Evolutionary conservation across 108 stramenopile genomes (phyloP), one percentile per base, ranked within the genome.

Genomic region (Skeletonema potamos): DNA sequence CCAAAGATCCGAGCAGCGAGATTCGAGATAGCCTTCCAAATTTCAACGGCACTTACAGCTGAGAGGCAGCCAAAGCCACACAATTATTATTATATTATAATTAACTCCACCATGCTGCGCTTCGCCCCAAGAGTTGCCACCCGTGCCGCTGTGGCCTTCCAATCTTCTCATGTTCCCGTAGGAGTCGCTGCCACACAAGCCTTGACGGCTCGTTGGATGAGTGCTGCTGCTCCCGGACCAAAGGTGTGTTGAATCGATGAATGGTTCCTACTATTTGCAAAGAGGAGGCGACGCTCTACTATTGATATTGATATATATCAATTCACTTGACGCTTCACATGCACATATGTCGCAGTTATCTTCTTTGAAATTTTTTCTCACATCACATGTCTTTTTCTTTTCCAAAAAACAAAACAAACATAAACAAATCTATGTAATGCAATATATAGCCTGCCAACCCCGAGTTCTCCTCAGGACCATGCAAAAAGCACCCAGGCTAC

Each of bases 401-500:
- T 51, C 60, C 2, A 26, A 9, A 61, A 13, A 9, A 15, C 24
- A 17, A 48, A 63, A 30, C 54, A 11, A 32, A 37, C 27, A 39
- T n/a, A n/a, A n/a, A n/a, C n/a, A n/a, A n/a, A 55, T 39, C 33
- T 28, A 17, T 18, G 18, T 46, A n/a, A 46, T n/a, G n/a, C 8
- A 22, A 51, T 24, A 24, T 51, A 51, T 9, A 94, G 90, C 93
- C 93, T 8, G 76, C 78, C 70, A 92, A 92, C 75, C 92, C 92
- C 41, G 90, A 96, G 59, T 96, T 96, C 77, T 94, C 92, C 51
- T 93, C 92, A 8, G 95, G 95, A 62, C 99, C 99, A 15, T 98
- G 97, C 96, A 98, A 97, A 74, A 99, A 99, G 87, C 96, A 97
- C 34, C 99, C 99, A 28, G 98, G 98, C 41, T 99, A 97, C 78